These are phyloP conservation scores for Elaeis oleifera DNA, from an alignment of 202 grass and related monocot species.

Conservation along the genomic window DNA sequence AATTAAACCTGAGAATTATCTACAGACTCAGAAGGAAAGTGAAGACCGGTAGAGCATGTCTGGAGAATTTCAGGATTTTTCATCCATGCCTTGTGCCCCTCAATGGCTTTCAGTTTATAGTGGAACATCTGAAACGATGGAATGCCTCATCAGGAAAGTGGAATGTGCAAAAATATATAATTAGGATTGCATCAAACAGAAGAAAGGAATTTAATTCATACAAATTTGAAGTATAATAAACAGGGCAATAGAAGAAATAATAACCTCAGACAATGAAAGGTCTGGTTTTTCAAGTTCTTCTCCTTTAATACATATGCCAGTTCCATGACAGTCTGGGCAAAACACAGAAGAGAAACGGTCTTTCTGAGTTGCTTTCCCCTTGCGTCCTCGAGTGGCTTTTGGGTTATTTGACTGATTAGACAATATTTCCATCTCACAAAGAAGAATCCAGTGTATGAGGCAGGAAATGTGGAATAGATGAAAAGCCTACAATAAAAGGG, in stretches of 20 bases:
- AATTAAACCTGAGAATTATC: constrained; percentile 51
- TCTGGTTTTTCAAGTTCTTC: constrained; percentile 86
- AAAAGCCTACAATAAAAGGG: constrained; percentile 53
- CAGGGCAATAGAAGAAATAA: not conserved
- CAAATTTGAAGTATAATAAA: too few relatives aligned
- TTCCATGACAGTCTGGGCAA: constrained; percentile 93
- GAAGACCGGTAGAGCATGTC: constrained; percentile 85
- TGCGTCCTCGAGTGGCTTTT: constrained; percentile 74
- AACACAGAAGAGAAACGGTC: constrained; percentile 53
- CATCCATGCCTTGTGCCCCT: constrained; percentile 98
- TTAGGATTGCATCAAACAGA: too few relatives aligned
- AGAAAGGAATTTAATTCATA: too few relatives aligned
- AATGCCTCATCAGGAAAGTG: not conserved
- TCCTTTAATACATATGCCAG: constrained; percentile 56
- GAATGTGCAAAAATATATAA: not conserved
- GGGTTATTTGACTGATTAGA: constrained; percentile 42
- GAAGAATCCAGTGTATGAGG: constrained; percentile 83
- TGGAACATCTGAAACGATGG: constrained; percentile 65
- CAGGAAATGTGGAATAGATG: constrained; percentile 95
- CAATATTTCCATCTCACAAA: constrained; percentile 75
- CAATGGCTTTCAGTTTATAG: constrained; percentile 87
- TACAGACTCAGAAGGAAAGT: constrained; percentile 45
- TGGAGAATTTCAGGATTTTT: constrained; percentile 72
- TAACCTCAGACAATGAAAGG: constrained; percentile 81
- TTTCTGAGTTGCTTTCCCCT: constrained; percentile 56